A percentile compares a stretch with the other conserved stretches of the same genome.
Conservation (phyloP, 2,329 filamentous ascomycete species). For the Ascomycota sp. region DNA sequence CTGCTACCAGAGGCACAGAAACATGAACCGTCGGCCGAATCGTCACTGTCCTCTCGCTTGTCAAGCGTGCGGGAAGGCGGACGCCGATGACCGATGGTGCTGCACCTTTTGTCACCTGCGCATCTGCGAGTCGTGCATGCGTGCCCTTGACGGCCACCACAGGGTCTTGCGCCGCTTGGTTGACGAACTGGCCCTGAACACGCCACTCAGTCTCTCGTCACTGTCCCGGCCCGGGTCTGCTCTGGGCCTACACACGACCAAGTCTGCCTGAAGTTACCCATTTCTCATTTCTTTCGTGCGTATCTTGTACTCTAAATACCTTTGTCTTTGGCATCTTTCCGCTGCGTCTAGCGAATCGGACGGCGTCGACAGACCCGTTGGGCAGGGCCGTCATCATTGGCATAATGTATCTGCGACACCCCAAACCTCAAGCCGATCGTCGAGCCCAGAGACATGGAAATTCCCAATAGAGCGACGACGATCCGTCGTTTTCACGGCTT, state of each 20-base stretch:
- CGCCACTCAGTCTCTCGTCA: conserved; percentile 5
- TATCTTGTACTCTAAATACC: not conserved
- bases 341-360: no score
- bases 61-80: conserved; percentile 25
- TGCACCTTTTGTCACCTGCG: conserved; percentile 29
- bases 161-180: conserved; percentile 22
- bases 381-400: no score
- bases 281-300: not conserved
- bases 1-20: conserved; percentile 25
- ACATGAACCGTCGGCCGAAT: conserved; percentile 26
- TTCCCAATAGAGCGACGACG: no score
- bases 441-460: no score
- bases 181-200: conserved; percentile 6
- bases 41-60: conserved; percentile 27
- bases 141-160: conserved; percentile 17
- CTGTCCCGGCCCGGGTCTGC: conserved; percentile 5
- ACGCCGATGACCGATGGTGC: conserved; percentile 21
- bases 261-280: not conserved
- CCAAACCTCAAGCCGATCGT: no score
- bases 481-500: no score
- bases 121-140: conserved; percentile 26
- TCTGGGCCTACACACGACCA: conserved; percentile 4
- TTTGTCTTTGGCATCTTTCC: not conserved
- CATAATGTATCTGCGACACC: no score
- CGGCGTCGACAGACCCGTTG: no score